Evolutionary conservation across 1,284 basidiomycete species (phyloP).

Genomic region (Puccinia brachypodii): DNA sequence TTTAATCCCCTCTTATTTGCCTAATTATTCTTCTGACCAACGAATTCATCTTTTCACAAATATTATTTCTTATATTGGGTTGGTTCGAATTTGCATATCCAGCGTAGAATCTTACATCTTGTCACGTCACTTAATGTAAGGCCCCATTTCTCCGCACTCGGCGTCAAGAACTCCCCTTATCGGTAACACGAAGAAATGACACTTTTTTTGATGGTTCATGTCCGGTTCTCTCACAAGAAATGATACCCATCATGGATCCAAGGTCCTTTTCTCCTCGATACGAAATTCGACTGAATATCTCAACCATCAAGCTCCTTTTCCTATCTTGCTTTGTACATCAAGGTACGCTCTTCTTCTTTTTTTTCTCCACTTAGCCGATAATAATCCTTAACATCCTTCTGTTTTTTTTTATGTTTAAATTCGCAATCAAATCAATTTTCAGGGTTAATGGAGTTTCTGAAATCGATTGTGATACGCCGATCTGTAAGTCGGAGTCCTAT

Average conservation of each 20-base stretch:
- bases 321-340: constrained; percentile 37
- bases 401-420: neutral
- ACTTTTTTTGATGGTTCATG: neutral
- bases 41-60: neutral
- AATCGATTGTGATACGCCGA: constrained; percentile 16
- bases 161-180: neutral
- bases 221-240: constrained; percentile 3
- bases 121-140: constrained; percentile 34
- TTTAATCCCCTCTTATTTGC: neutral
- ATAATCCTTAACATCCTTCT: neutral
- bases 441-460: constrained; percentile 5
- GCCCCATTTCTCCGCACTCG: too few species aligned
- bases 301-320: constrained; percentile 32
- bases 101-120: constrained; percentile 31
- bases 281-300: constrained; percentile 30
- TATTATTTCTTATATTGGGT: neutral
- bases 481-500: constrained; percentile 24
- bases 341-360: neutral
- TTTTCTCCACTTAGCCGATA: neutral
- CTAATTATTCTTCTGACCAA: neutral
- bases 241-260: constrained; percentile 25
- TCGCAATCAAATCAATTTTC: neutral
- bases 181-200: neutral
- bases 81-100: neutral
- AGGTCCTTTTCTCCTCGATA: constrained; percentile 37